Base-by-base conservation (phyloP, 2,329 filamentous ascomycete species). In the Ceratocystis eucalypticola region DNA sequence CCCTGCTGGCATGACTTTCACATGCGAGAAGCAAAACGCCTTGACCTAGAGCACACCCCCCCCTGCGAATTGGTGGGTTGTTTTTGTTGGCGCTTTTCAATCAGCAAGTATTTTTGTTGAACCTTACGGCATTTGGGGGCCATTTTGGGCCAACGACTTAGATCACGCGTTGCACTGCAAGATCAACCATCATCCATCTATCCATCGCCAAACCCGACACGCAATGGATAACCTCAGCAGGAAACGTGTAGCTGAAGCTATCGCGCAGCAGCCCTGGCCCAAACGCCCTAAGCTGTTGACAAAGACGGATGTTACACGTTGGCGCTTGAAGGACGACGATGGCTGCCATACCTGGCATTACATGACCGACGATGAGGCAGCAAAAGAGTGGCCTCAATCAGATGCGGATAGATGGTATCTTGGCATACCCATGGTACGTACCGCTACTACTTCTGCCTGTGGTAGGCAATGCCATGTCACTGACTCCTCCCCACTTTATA, bases 341-440 rank as follows among this genome's bases (percentile, higher is more conserved):
- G 93, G 94, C 62, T 82, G 89, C 66, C 91, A 96, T 72, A 96
- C 90, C 63, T 99, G 94, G 94, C 89, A 94, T 72, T 99, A 97
- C 73, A 79, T 99, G 2, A 83, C 84, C 8, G 87, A 94, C 65
- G 82, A 85, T 28, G 81, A 89, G 68, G 85, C 89, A 66, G 76
- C 81, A 6, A 79, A 88, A 71, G 77, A 83, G 67, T 96, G 93
- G 92, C 91, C 93, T 4, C 92, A 96, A 76, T 88, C 84, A 28
- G 81, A 80, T 66, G 90, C 91, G n/a, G 95, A 99, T 74, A 96
- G 91, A 75, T 96, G 91, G 75, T 89, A 86, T 72, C 75, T 99
- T 20, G 90, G 90, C 20, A 76, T 96, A 61, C 85, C 90, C 65
- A 84, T 88, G 69, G 93, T 96, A 79, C 69, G 73, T 68, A 59